A percentile compares a stretch with the other conserved stretches of the same genome.
These are phyloP conservation scores for Fusarium chaquense DNA, from an alignment of 2,329 filamentous ascomycete species.

Conservation along the genomic window DNA sequence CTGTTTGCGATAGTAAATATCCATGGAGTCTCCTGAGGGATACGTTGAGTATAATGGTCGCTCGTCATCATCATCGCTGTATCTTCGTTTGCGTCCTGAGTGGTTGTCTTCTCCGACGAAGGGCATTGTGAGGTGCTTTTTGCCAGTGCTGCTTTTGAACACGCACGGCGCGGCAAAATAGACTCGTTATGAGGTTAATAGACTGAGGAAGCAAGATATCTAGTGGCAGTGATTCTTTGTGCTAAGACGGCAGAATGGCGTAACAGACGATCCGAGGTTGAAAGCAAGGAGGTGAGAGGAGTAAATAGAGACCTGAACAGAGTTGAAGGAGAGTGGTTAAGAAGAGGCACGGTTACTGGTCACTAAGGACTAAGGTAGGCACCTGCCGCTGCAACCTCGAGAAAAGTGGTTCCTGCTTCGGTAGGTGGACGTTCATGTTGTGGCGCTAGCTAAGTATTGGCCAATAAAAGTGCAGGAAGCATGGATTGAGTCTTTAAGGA, in stretches of 20 bases:
- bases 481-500: background rate
- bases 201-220: background rate
- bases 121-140: conserved; percentile 50
- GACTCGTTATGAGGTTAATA: background rate
- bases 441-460: conserved; percentile 14
- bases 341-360: conserved; percentile 25
- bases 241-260: background rate
- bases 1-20: conserved; percentile 48
- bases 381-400: conserved; percentile 24
- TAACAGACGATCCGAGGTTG: background rate
- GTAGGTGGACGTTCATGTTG: conserved; percentile 21
- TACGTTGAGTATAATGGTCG: conserved; percentile 44
- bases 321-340: conserved; percentile 25
- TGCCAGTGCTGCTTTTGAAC: conserved; percentile 32
- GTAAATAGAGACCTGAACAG: conserved; percentile 10
- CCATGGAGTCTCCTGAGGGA: conserved; percentile 43
- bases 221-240: background rate
- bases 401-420: conserved; percentile 29
- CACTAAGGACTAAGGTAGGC: conserved; percentile 28
- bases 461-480: conserved; percentile 13
- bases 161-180: conserved; percentile 22
- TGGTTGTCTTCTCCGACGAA: conserved; percentile 51
- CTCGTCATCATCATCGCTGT: conserved; percentile 49
- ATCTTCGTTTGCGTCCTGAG: conserved; percentile 53
- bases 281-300: conserved; percentile 20